Base-by-base conservation (phyloP, 75 land plant species). In the Ceratopteris richardii region DNA sequence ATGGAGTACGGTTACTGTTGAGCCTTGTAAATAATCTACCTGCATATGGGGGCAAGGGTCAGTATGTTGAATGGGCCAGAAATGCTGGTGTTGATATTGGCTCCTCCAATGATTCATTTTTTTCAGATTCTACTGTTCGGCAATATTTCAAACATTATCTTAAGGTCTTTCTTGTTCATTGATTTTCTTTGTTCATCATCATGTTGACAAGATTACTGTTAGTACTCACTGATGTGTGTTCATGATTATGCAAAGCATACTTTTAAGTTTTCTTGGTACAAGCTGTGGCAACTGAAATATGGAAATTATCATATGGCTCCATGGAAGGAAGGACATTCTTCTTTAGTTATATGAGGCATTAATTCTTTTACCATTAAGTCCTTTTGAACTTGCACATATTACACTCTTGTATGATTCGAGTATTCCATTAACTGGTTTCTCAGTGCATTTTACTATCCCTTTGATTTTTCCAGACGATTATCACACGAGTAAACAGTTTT, bases 21-120 rank as follows among this genome's bases (percentile, higher is more conserved):
- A 72, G 79, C 50, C 58, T 87, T 18, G 81, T 78, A 13, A 83
- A 87, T 60, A 84, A 84, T 52, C 53, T 77, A 60, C 51, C 72
- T 36, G 78, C 72, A 17, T 81, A 43, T 57, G 87, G 92, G 26
- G 94, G 94, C 26, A 85, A 80, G 51, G 66, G 68, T 33, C 81
- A 82, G 60, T 88, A 88, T 72, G 86, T 85, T 0, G 58, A 72
- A 24, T 88, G 94, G 94, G 94, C 94, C 33, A 39, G 63, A 39
- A 59, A 79, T 39, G 86, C 62, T 0, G 85, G 80, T 14, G 54
- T 65, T 7, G 57, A 60, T 55, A 36, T 77, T n/a, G 68, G 63
- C 31, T 66, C 71, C 33, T 73, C 81, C 0, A 76, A 68, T 64
- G 93, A 88, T 59, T 64, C 75, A 10, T 88, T 88, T 65, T 88